These are phyloP conservation scores for Mycena indigotica DNA, from an alignment of 768 basidiomycete genomes.

Conservation along the genomic window DNA sequence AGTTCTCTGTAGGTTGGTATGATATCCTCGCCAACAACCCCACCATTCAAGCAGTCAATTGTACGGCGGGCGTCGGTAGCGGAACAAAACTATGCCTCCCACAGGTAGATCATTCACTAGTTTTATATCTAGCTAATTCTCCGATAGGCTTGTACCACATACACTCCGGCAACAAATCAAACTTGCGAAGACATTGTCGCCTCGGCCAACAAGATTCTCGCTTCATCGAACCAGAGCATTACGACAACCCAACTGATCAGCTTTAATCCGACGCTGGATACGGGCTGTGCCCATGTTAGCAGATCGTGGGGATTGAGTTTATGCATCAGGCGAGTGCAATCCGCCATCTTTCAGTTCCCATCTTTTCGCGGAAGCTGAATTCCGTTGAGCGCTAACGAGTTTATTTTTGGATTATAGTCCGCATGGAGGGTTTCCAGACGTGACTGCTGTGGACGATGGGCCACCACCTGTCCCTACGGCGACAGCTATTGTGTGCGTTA, in stretches of 20 bases:
- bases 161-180: background rate
- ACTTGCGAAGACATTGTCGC: conserved; percentile 8
- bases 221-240: conserved; percentile 1
- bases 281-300: background rate
- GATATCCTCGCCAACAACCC: conserved; percentile 7
- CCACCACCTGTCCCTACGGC: conserved; percentile 1
- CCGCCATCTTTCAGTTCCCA: background rate
- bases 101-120: background rate
- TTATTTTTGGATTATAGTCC: conserved; percentile 2
- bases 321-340: conserved; percentile 7
- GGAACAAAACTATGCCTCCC: conserved; percentile 9
- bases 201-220: background rate
- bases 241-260: conserved; percentile 7
- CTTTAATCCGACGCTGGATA: conserved; percentile 5
- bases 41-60: background rate
- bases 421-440: conserved; percentile 10
- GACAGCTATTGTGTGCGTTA: conserved; percentile 2
- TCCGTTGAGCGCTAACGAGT: background rate
- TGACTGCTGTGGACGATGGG: background rate
- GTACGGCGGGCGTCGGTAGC: background rate
- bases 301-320: conserved; percentile 1
- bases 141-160: conserved; percentile 3
- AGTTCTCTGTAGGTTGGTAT: conserved; percentile 9
- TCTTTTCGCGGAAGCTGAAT: background rate
- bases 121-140: background rate